Evolutionary conservation across 441 rosid species (phyloP), one percentile per base, ranked within the genome.

Genomic region (Erodium chrysanthum): DNA sequence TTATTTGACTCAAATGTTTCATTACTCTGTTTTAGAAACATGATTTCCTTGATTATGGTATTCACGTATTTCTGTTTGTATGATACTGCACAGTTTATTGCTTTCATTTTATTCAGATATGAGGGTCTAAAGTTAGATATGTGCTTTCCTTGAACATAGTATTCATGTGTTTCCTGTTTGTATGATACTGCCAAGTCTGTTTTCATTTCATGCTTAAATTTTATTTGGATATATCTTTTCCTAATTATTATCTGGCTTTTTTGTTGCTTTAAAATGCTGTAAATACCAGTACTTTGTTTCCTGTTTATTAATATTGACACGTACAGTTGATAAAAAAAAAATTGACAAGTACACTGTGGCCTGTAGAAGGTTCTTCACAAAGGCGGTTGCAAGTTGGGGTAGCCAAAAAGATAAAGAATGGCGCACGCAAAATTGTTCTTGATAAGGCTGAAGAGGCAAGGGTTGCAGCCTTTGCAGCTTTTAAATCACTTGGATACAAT

Each of bases 371-470:
- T 72, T 75, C 85, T 68, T 90, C 89, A 74, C 98, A 92, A 78
- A 85, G 83, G 75, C 86, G 89, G 63, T 63, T 88, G 67, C 96
- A 88, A 17, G 69, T 92, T 76, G 95, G 98, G 71, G 82, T 90
- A 75, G 97, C 95, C 35, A 95, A 88, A 86, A 95, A 95, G 85
- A 88, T 95, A 50, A 95, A 87, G 83, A 91, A 87, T 76, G 93
- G 95, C 73, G 96, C 99, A 10, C 84, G 93, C 68, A 95, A 88
- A 86, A 88, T 95, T 81, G 99, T 95, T 72, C 88, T 92, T 74
- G 97, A 90, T 74, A 90, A 95, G 83, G 98, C 98, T 25, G 98
- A 95, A 88, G 99, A 92, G 78, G 99, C 98, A 46, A 84, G 95
- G 78, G 71, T 81, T 71, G 90, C 90, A 80, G 99, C 98, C 75